Evolutionary conservation across 257 asterid species (phyloP).

Genomic region (Nyctanthes arbortristis): DNA sequence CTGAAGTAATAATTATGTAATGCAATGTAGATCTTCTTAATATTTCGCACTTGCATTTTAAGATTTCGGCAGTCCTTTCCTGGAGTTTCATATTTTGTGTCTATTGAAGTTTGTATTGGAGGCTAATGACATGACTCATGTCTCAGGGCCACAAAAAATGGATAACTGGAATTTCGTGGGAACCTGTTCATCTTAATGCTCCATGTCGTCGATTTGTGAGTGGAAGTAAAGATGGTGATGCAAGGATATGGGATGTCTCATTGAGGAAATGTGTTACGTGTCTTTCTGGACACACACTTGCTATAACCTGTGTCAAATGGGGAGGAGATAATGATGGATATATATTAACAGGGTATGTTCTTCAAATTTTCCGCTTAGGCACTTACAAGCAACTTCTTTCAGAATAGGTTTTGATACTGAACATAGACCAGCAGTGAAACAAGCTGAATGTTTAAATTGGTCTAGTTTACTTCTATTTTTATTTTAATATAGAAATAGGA

Average conservation of each 20-base stretch:
- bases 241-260: conserved; percentile 92
- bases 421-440: conserved; percentile 7
- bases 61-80: conserved; percentile 2
- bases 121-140: conserved; percentile 18
- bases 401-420: background rate
- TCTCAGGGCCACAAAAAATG: conserved; percentile 97
- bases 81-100: conserved; percentile 10
- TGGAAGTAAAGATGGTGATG: conserved; percentile 98
- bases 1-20: background rate
- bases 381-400: conserved; percentile 1
- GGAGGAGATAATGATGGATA: conserved; percentile 98
- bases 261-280: conserved; percentile 65
- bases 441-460: conserved; percentile 12
- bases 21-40: background rate
- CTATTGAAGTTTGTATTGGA: conserved; percentile 2
- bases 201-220: conserved; percentile 95
- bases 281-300: conserved; percentile 90
- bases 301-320: conserved; percentile 97
- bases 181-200: conserved; percentile 85
- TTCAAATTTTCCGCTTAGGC: conserved; percentile 9
- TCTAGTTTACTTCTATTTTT: conserved; percentile 11
- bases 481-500: no score
- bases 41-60: conserved; percentile 1
- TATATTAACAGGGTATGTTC: conserved; percentile 85
- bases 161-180: conserved; percentile 99